Percentiles rank a stretch among this genome's conserved stretches.
Conservation (phyloP, 2,329 filamentous ascomycete genomes). For the Pseudocercospora pini-densiflorae region DNA sequence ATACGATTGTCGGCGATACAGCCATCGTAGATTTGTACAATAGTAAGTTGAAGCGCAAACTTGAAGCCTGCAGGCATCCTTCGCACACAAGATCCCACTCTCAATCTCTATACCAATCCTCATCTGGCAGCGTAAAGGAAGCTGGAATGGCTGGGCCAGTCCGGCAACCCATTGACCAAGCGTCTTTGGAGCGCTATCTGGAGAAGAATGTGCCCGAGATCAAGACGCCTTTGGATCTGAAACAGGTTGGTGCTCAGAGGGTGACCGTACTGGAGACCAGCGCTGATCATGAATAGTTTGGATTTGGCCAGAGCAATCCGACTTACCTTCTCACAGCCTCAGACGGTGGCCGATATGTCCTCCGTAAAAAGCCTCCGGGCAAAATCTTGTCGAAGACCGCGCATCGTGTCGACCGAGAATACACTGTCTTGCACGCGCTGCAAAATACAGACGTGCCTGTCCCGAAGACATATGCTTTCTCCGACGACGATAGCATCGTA, state of each 20-base stretch:
- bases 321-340: slow-evolving; percentile 87
- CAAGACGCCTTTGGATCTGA: slow-evolving; percentile 77
- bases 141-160: slow-evolving; percentile 76
- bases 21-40: not conserved
- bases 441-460: slow-evolving; percentile 81
- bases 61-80: not conserved
- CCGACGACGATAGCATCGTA: slow-evolving; percentile 78
- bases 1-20: not conserved
- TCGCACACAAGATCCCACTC: not conserved
- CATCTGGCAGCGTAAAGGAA: not conserved
- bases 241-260: slow-evolving; percentile 66
- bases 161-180: slow-evolving; percentile 85
- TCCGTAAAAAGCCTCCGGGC: slow-evolving; percentile 97
- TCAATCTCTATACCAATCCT: not conserved
- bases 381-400: slow-evolving; percentile 89
- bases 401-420: slow-evolving; percentile 95
- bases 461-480: slow-evolving; percentile 80
- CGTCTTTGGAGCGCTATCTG: slow-evolving; percentile 78
- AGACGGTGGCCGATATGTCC: slow-evolving; percentile 73
- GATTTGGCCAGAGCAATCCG: slow-evolving; percentile 87
- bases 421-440: slow-evolving; percentile 84
- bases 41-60: not conserved
- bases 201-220: slow-evolving; percentile 78
- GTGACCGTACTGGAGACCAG: not conserved
- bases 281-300: slow-evolving; percentile 66